Conservation (phyloP, 1,284 basidiomycete genomes). For the Ustilago tritici region DNA sequence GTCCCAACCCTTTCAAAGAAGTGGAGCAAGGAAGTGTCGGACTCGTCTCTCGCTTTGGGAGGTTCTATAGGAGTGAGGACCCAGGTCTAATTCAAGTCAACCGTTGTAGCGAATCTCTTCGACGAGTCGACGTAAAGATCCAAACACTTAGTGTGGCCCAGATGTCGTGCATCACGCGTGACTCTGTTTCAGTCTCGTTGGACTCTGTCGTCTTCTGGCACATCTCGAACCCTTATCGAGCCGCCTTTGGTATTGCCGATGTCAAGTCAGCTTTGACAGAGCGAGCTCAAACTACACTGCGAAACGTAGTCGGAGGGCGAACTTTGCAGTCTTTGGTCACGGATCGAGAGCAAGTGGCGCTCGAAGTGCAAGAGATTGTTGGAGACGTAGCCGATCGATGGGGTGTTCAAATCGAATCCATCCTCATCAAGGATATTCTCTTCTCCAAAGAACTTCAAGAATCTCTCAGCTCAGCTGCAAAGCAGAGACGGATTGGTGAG, state of each 20-base stretch:
- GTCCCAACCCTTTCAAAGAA: slow-evolving; percentile 76
- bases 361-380: slow-evolving; percentile 94
- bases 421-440: slow-evolving; percentile 85
- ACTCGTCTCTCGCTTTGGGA: slow-evolving; percentile 86
- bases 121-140: slow-evolving; percentile 87
- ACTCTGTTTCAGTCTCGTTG: slow-evolving; percentile 88
- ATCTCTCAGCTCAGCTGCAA: slow-evolving; percentile 89
- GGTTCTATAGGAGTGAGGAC: slow-evolving; percentile 94
- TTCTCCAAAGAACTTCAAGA: slow-evolving; percentile 92
- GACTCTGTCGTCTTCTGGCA: slow-evolving; percentile 93
- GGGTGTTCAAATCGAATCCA: slow-evolving; percentile 94
- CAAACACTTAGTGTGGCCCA: slow-evolving; percentile 87
- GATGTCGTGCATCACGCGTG: slow-evolving; percentile 77
- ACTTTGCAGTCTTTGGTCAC: slow-evolving; percentile 73
- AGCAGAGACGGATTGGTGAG: slow-evolving; percentile 92
- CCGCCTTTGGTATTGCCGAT: slow-evolving; percentile 90
- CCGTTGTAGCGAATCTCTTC: slow-evolving; percentile 82
- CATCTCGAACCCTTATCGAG: slow-evolving; percentile 73
- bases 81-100: slow-evolving; percentile 92
- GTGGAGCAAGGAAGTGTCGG: slow-evolving; percentile 90
- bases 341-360: slow-evolving; percentile 94
- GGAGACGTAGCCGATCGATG: slow-evolving; percentile 75
- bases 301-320: slow-evolving; percentile 92
- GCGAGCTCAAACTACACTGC: slow-evolving; percentile 92
- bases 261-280: slow-evolving; percentile 88